These are phyloP conservation scores for Candida khao-thaluensis DNA, from an alignment of 805 yeast genomes.

Conservation along the genomic window DNA sequence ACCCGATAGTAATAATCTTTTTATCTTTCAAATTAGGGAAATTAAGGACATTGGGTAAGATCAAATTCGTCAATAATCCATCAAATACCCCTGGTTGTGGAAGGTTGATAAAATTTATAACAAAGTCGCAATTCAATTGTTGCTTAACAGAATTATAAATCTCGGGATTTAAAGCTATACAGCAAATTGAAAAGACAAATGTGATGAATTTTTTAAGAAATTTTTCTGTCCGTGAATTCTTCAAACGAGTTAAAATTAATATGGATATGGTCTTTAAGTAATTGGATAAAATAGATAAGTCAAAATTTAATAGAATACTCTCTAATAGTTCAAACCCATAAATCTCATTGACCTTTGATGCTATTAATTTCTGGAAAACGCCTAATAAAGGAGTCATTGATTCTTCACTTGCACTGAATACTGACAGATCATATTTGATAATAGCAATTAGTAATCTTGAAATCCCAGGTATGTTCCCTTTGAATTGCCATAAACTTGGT, in stretches of 20 bases:
- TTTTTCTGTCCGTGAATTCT: slow-evolving; percentile 77
- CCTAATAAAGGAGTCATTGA: slow-evolving; percentile 80
- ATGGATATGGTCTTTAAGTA: slow-evolving; percentile 72
- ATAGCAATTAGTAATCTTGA: slow-evolving; percentile 76
- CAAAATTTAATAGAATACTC: slow-evolving; percentile 58
- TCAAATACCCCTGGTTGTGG: slow-evolving; percentile 64
- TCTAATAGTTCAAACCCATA: slow-evolving; percentile 86
- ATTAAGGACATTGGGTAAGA: slow-evolving; percentile 51
- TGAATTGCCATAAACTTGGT: slow-evolving; percentile 90
- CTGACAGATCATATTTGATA: slow-evolving; percentile 45
- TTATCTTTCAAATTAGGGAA: slow-evolving; percentile 54
- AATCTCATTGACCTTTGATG: slow-evolving; percentile 77
- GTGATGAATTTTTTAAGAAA: slow-evolving; percentile 69
- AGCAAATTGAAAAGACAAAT: slow-evolving; percentile 49
- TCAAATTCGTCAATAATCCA: slow-evolving; percentile 47
- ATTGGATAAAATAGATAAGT: slow-evolving; percentile 47
- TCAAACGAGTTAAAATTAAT: slow-evolving; percentile 75
- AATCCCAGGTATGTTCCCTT: slow-evolving; percentile 92
- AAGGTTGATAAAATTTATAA: slow-evolving; percentile 62
- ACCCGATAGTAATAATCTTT: slow-evolving; percentile 52
- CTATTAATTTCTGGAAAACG: slow-evolving; percentile 90
- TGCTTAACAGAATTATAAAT: not conserved
- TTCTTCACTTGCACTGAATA: slow-evolving; percentile 33
- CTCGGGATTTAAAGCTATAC: slow-evolving; percentile 34
- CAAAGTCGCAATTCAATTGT: slow-evolving; percentile 41